Base-by-base conservation (phyloP, 306 rosid genomes). In the Corylus avellana region DNA sequence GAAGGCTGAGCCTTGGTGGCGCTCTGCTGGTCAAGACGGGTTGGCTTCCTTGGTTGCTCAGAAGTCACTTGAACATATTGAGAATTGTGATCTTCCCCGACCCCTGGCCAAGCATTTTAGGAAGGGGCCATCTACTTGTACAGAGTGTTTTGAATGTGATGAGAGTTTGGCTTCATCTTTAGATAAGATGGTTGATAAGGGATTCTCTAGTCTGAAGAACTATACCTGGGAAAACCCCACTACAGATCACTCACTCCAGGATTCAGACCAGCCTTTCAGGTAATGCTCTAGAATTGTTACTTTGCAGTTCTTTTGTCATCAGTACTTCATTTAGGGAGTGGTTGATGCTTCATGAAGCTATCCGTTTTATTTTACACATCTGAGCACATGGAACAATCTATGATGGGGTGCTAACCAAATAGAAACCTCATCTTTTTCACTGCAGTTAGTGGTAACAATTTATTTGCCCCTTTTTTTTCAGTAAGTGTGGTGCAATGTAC, bases 71-170 rank as follows among this genome's bases (percentile, higher is more conserved):
- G 94, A 86, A 81, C 78, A 80, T 82, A 53, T 92, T 59, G 92
- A 89, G 80, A 94, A 94, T 82, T 94, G 98, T 79, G 98, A 94
- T 85, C 98, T 94, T 81, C 97, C 98, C 73, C 85, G 72, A 25
- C 96, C 97, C 0, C 96, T 79, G 77, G 72, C 76, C 74, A 88
- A 79, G 81, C 81, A 84, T 72, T 58, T 83, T 63, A 64, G 84
- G 61, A 86, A 80, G 70, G 82, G 58, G 3, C 59, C 73, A 7
- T 61, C 80, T 29, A 47, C 86, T 58, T 82, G 70, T 69, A 46
- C 77, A 8, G 86, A 83, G 78, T 67, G 76, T 78, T 68, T 76
- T 62, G 87, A 83, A 59, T 74, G 70, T 78, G 89, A 82, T 70
- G 75, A 86, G 73, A 78, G 69, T 74, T 78, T 27, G 25, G 70